Evolutionary conservation across 768 basidiomycete genomes (phyloP), one percentile per base, ranked within the genome.

Genomic region (Russula foetens): DNA sequence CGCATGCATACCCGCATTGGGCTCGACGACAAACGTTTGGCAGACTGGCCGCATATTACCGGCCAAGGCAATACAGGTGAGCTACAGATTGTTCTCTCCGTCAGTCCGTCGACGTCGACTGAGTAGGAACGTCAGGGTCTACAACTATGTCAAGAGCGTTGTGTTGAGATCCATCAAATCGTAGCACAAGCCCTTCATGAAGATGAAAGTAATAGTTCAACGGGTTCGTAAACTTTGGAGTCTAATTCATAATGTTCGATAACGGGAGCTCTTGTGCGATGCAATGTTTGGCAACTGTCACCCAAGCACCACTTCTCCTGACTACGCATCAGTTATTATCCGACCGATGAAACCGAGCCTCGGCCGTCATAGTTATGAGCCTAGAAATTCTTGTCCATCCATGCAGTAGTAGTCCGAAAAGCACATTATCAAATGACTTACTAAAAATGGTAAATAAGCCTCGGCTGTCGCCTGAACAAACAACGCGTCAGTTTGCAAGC

Each of bases 1-100:
- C 17, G 84, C 93, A 0, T 88, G 86, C 59, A 84, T 99, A 77
- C 96, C 97, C 58, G 95, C 96, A 2, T 76, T 98, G 33, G 83
- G 82, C 31, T 86, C 82, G 7, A 75, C 94, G 12, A 95, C 93
- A 1, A 91, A 82, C 70, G 62, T 95, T n/a, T 92, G 90, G 88
- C 85, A 95, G 71, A 82, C 84, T 6, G 94, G 95, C 8, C 75
- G 78, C 63, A 79, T 88, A 72, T 76, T 75, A 2, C 69, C 81
- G 0, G 75, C 76, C 8, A 75, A 87, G 59, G 74, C 79, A 26
- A 68, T 86, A 35, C 72, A 74, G 68, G 94, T 89, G 64, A 73
- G 84, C 68, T 29, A 23, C 19, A 7, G 21, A 17, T 26, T 2
- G 71, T 33, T 33, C 48, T 59, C 23, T 48, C 5, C 43, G 41